Evolutionary conservation across 495 filamentous ascomycete species (phyloP).

Genomic region (Aspergillus carlsbadensis): DNA sequence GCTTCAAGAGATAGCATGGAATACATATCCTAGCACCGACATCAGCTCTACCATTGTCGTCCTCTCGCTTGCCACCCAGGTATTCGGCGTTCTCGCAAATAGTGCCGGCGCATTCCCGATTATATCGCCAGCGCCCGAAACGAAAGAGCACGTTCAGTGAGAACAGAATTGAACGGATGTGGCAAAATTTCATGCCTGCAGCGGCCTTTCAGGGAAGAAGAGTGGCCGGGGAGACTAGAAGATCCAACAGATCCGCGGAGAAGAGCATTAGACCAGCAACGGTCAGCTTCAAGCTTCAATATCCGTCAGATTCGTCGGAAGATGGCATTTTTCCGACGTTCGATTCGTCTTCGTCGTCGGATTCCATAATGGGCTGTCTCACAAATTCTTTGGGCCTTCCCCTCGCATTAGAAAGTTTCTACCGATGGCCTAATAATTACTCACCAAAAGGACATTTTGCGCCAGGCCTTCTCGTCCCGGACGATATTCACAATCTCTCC

Average conservation of each 20-base stretch:
- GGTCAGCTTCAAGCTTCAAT: not conserved
- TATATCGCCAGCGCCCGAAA: conserved; percentile 10
- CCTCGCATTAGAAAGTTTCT: conserved; percentile 16
- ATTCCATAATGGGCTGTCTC: conserved; percentile 48
- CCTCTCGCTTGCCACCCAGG: conserved; percentile 61
- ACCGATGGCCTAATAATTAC: conserved; percentile 20
- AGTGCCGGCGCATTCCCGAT: conserved; percentile 19
- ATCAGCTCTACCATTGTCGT: conserved; percentile 78
- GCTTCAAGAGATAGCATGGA: conserved; percentile 95
- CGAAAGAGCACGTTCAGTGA: conserved; percentile 27
- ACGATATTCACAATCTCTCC: conserved; percentile 95
- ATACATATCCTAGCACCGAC: conserved; percentile 88
- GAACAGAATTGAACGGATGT: not conserved
- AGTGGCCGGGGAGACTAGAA: no score
- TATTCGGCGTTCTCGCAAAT: conserved; percentile 44
- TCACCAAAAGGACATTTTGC: conserved; percentile 87
- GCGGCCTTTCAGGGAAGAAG: no score
- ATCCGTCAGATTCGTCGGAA: conserved; percentile 55
- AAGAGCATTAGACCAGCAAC: not conserved
- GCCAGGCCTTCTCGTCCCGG: conserved; percentile 85
- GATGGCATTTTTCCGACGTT: conserved; percentile 81
- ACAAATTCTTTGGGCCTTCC: conserved; percentile 78
- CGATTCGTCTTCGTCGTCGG: conserved; percentile 71
- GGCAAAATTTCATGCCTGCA: no score
- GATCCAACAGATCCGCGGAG: no score